Percentiles rank a stretch among this genome's conserved stretches.
These are phyloP conservation scores for Metschnikowia dekortorum DNA, from an alignment of 805 yeast species.

Conservation along the genomic window DNA sequence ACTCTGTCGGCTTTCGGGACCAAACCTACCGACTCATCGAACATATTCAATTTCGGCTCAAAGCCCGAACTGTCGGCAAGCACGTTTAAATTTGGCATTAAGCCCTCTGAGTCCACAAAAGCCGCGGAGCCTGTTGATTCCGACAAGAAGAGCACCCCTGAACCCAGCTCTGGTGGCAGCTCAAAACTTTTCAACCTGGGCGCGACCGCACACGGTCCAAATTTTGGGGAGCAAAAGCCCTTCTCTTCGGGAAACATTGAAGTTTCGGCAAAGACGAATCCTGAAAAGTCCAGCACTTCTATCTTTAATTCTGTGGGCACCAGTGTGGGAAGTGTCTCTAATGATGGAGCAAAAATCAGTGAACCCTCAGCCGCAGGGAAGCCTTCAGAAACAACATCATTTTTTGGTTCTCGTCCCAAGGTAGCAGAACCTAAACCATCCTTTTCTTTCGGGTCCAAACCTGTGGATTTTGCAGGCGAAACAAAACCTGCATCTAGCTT, in stretches of 20 bases:
- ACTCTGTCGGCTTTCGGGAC: slow-evolving; percentile 6
- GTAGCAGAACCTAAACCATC: neutral
- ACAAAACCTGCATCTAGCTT: slow-evolving; percentile 1
- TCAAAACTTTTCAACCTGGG: neutral
- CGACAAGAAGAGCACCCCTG: neutral
- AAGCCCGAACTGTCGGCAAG: slow-evolving; percentile 1
- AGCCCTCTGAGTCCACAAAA: neutral
- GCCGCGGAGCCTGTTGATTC: neutral
- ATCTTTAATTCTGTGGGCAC: neutral
- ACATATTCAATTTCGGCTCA: slow-evolving; percentile 1
- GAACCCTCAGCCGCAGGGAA: neutral
- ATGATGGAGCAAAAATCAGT: neutral
- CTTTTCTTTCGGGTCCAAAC: neutral
- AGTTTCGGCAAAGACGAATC: neutral
- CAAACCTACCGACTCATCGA: neutral
- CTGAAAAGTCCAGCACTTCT: neutral
- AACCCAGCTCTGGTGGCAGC: neutral
- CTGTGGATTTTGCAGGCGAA: neutral
- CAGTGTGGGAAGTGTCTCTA: neutral
- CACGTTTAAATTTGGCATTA: slow-evolving; percentile 1
- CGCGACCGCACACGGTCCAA: neutral
- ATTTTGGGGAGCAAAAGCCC: neutral
- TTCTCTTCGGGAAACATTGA: neutral
- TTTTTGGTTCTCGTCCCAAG: slow-evolving; percentile 10
- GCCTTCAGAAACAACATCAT: slow-evolving; percentile 1